These are phyloP conservation scores for Leishmania arabica DNA, from an alignment of 208 protist genomes.

Conservation along the genomic window DNA sequence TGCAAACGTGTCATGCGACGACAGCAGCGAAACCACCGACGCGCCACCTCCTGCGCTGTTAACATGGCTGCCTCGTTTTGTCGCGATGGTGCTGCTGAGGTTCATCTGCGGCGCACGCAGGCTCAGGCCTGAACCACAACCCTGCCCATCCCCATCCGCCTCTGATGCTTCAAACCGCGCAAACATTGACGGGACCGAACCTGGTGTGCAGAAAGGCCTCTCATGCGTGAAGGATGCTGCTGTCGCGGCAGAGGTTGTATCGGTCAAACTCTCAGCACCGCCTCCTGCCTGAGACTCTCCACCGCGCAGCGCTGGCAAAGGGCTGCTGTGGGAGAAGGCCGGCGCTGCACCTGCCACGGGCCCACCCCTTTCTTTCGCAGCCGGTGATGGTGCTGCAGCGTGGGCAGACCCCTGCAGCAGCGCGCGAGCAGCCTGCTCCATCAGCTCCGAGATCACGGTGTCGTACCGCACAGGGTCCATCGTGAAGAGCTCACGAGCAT, in stretches of 20 bases:
- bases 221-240: background rate
- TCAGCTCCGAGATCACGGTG: slow-evolving; percentile 79
- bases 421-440: slow-evolving; percentile 34
- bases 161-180: background rate
- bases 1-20: background rate
- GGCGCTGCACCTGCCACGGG: background rate
- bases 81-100: background rate
- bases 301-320: background rate
- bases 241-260: background rate
- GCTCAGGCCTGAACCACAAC: background rate
- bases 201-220: background rate
- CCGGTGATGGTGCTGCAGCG: background rate
- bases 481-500: slow-evolving; percentile 74
- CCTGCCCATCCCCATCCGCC: background rate
- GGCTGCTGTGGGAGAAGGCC: background rate
- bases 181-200: background rate
- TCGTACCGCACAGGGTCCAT: slow-evolving; percentile 81
- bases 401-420: slow-evolving; percentile 11
- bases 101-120: background rate
- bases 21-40: background rate
- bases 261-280: background rate
- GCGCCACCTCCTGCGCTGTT: background rate
- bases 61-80: background rate
- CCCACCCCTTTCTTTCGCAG: background rate
- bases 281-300: background rate